These are phyloP conservation scores for Coemansia asiatica DNA, from an alignment of 192 early-diverging fungal genomes.

Conservation along the genomic window DNA sequence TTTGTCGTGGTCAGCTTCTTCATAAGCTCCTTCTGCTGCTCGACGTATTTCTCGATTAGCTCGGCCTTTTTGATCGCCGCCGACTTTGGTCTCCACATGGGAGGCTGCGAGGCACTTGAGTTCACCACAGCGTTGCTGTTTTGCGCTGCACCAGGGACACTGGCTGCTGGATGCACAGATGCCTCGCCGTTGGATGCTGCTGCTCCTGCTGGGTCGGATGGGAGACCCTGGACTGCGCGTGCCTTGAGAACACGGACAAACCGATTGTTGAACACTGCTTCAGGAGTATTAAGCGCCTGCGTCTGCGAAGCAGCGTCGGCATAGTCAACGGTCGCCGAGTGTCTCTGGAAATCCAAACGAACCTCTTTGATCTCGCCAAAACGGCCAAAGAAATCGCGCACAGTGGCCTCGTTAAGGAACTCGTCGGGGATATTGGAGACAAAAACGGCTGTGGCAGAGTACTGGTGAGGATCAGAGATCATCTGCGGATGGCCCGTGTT, in stretches of 20 bases:
- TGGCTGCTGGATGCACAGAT: neutral
- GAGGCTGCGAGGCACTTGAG: slow-evolving; percentile 12
- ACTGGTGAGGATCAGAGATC: neutral
- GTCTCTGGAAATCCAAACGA: slow-evolving; percentile 26
- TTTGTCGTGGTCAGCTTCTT: slow-evolving; percentile 41
- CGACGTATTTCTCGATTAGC: slow-evolving; percentile 47
- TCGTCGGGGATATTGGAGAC: slow-evolving; percentile 42
- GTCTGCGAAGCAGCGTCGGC: slow-evolving; percentile 20
- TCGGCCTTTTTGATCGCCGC: slow-evolving; percentile 48
- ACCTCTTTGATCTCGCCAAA: slow-evolving; percentile 30
- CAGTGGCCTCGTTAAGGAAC: slow-evolving; percentile 16
- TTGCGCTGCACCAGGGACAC: too few relatives aligned
- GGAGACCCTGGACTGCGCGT: neutral
- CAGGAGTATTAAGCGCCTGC: slow-evolving; percentile 34
- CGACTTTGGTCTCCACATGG: slow-evolving; percentile 45
- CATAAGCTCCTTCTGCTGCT: slow-evolving; percentile 53
- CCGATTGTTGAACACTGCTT: slow-evolving; percentile 49
- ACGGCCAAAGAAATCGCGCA: slow-evolving; percentile 32
- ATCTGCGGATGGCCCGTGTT: slow-evolving; percentile 2
- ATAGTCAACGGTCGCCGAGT: slow-evolving; percentile 27
- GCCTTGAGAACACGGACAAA: slow-evolving; percentile 41
- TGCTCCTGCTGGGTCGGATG: neutral
- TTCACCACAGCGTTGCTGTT: neutral
- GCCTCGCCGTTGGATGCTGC: neutral
- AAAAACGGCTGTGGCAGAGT: slow-evolving; percentile 33